A percentile compares a stretch with the other conserved stretches of the same genome.
Evolutionary conservation across 2,329 filamentous ascomycete genomes (phyloP).

Genomic region (Cryphonectria radicalis): DNA sequence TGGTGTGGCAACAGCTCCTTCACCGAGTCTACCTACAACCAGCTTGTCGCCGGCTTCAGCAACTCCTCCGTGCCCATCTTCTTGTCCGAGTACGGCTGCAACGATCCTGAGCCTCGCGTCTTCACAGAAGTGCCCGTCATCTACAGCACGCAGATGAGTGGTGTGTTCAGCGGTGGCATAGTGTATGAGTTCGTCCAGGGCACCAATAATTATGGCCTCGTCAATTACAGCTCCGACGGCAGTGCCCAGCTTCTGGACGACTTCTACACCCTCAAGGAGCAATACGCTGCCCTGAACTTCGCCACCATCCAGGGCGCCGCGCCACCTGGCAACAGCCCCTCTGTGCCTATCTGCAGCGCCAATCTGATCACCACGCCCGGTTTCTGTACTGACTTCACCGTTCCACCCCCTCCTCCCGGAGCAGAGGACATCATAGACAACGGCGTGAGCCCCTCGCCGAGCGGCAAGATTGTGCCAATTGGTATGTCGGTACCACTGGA

Average conservation of each 20-base stretch:
- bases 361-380: constrained; percentile 66
- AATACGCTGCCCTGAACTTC: constrained; percentile 78
- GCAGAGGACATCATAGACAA: constrained; percentile 74
- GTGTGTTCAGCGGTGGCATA: constrained; percentile 73
- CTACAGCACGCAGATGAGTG: constrained; percentile 72
- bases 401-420: constrained; percentile 71
- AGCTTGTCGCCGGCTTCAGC: constrained; percentile 66
- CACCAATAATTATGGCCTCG: constrained; percentile 67
- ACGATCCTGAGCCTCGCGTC: constrained; percentile 68
- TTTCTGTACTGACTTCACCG: constrained; percentile 80
- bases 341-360: constrained; percentile 65
- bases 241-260: constrained; percentile 64
- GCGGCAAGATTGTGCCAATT: constrained; percentile 67
- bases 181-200: constrained; percentile 84
- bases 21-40: constrained; percentile 57
- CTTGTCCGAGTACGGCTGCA: constrained; percentile 84
- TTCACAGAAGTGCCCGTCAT: constrained; percentile 78
- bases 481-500: constrained; percentile 32
- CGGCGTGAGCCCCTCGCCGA: constrained; percentile 69
- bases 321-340: constrained; percentile 54
- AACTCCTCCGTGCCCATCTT: constrained; percentile 73
- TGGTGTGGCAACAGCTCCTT: constrained; percentile 64
- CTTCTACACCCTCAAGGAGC: constrained; percentile 73
- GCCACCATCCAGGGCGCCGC: constrained; percentile 66
- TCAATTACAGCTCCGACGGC: constrained; percentile 62